Evolutionary conservation across 768 basidiomycete genomes (phyloP).

Genomic region (Harrya chromipes): DNA sequence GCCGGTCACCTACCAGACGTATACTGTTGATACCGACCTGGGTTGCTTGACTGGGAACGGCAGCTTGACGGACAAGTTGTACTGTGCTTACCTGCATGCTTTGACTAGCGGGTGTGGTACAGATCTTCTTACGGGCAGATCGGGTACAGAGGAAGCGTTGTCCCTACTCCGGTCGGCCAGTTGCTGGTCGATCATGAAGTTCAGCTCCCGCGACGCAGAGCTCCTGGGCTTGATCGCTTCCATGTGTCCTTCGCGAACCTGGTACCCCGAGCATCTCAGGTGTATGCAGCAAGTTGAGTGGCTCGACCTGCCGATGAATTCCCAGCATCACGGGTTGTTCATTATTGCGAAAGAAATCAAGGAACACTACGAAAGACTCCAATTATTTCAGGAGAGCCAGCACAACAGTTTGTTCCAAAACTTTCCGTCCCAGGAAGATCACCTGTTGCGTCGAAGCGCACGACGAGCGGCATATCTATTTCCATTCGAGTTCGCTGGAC

Average conservation of each 20-base stretch:
- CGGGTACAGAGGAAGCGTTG: constrained; percentile 45
- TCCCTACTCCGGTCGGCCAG: constrained; percentile 36
- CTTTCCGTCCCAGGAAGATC: constrained; percentile 5
- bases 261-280: constrained; percentile 36
- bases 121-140: constrained; percentile 43
- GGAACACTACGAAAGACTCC: constrained; percentile 19
- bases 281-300: constrained; percentile 41
- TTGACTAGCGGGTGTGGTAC: constrained; percentile 40
- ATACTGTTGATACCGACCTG: constrained; percentile 29
- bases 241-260: constrained; percentile 35
- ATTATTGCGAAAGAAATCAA: constrained; percentile 27
- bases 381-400: constrained; percentile 6
- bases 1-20: constrained; percentile 26
- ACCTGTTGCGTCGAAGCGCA: constrained; percentile 16
- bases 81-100: constrained; percentile 43
- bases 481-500: constrained; percentile 8
- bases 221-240: constrained; percentile 33
- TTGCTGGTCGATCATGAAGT: constrained; percentile 39
- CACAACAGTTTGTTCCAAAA: background rate
- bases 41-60: constrained; percentile 27
- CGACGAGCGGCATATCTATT: constrained; percentile 13
- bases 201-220: constrained; percentile 27
- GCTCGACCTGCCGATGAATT: constrained; percentile 19
- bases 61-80: constrained; percentile 32
- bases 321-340: constrained; percentile 34